Conservation (phyloP, 345 rosid genomes). For the Acer yangbiense region DNA sequence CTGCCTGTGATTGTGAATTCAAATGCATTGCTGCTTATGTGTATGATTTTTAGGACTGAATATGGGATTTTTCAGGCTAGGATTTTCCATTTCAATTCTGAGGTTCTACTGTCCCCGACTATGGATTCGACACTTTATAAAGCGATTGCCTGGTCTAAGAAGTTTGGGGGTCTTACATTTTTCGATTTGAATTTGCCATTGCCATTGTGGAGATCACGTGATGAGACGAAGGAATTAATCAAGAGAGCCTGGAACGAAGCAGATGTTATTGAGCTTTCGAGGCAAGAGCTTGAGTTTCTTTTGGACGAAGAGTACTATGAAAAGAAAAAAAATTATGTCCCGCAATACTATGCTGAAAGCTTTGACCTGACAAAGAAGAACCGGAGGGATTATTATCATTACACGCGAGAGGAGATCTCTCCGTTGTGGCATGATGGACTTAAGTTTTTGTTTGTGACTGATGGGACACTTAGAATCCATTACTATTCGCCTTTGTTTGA, state of each 20-base stretch:
- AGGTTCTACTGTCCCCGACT: conserved; percentile 58
- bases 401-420: conserved; percentile 72
- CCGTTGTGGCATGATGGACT: conserved; percentile 84
- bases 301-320: conserved; percentile 75
- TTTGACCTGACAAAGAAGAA: conserved; percentile 68
- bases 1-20: not conserved
- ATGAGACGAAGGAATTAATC: conserved; percentile 63
- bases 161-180: conserved; percentile 77
- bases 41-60: not conserved
- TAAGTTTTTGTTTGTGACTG: conserved; percentile 78
- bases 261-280: conserved; percentile 75
- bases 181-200: conserved; percentile 78
- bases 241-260: conserved; percentile 76
- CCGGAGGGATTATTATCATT: conserved; percentile 70
- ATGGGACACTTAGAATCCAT: conserved; percentile 86
- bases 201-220: conserved; percentile 79
- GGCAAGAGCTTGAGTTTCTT: conserved; percentile 85
- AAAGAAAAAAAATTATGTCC: conserved; percentile 63
- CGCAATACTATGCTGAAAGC: conserved; percentile 75
- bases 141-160: conserved; percentile 74
- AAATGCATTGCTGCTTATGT: not conserved
- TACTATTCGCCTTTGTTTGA: conserved; percentile 74
- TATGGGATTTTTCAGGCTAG: conserved; percentile 60
- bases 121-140: conserved; percentile 56
- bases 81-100: conserved; percentile 83